Conservation (phyloP, 805 yeast species). For the Tetrapisispora namnaoensis region DNA sequence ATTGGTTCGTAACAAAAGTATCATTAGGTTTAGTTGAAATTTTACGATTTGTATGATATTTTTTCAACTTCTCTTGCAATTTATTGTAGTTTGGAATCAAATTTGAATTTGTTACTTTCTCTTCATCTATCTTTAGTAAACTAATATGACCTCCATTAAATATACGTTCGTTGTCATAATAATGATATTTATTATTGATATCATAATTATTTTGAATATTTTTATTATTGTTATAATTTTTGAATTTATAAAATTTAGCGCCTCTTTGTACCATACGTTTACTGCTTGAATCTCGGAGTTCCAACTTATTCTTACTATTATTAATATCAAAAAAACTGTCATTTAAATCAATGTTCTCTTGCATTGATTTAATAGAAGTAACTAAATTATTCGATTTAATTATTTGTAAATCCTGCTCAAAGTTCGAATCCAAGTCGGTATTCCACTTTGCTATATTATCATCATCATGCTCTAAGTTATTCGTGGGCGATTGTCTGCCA, state of each 20-base stretch:
- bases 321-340: too few relatives aligned
- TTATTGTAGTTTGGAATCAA: not conserved
- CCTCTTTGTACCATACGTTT: not conserved
- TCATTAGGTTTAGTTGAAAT: not conserved
- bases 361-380: not conserved
- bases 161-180: too few relatives aligned
- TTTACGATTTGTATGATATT: not conserved
- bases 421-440: not conserved
- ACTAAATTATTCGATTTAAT: not conserved
- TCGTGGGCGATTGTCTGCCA: not conserved
- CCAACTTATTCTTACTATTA: not conserved
- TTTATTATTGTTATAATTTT: not conserved
- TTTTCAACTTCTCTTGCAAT: not conserved
- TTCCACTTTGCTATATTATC: not conserved
- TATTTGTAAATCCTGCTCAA: not conserved
- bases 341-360: too few relatives aligned
- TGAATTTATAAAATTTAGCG: not conserved
- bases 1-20: not conserved
- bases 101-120: not conserved
- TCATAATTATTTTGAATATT: not conserved
- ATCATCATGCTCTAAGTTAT: too few relatives aligned
- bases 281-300: too few relatives aligned
- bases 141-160: too few relatives aligned
- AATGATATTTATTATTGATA: not conserved
- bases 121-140: not conserved